Evolutionary conservation across 108 stramenopile species (phyloP).

Genomic region (Cyclotella sp.): DNA sequence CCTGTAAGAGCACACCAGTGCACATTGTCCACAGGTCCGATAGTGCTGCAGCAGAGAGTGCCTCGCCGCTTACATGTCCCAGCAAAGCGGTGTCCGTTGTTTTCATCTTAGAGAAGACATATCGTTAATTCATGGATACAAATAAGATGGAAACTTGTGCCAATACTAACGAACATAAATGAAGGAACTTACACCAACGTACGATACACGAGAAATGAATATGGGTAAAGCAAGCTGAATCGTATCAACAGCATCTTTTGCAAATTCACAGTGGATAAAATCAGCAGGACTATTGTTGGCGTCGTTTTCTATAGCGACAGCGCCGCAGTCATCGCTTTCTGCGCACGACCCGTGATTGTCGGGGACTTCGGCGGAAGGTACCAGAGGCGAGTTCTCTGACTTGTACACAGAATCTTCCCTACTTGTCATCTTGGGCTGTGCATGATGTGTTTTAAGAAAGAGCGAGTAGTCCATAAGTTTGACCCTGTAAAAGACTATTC

Average conservation of each 20-base stretch:
- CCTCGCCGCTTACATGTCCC: conserved; percentile 72
- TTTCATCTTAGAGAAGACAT: conserved; percentile 58
- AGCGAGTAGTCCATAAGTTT: too few relatives aligned
- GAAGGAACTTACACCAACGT: conserved; percentile 57
- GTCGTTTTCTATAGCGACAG: neutral
- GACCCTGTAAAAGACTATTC: too few relatives aligned
- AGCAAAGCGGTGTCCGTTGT: conserved; percentile 78
- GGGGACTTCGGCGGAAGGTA: neutral
- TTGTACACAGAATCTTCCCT: too few relatives aligned
- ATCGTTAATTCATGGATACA: neutral
- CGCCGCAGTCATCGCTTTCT: neutral
- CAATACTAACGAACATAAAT: neutral
- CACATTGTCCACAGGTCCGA: conserved; percentile 79
- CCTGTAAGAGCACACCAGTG: conserved; percentile 66
- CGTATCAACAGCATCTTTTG: conserved; percentile 51
- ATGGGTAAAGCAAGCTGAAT: conserved; percentile 65
- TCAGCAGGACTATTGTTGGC: neutral
- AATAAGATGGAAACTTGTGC: neutral
- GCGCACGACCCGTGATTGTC: neutral
- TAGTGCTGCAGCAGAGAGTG: conserved; percentile 72
- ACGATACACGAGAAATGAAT: conserved; percentile 66
- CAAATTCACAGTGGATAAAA: neutral
- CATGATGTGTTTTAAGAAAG: too few relatives aligned
- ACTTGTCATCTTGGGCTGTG: too few relatives aligned
- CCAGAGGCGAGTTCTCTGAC: neutral